Evolutionary conservation across 225 moss, liverwort and hornwort species (phyloP), one percentile per base, ranked within the genome.

Genomic region (Lunularia cruciata): DNA sequence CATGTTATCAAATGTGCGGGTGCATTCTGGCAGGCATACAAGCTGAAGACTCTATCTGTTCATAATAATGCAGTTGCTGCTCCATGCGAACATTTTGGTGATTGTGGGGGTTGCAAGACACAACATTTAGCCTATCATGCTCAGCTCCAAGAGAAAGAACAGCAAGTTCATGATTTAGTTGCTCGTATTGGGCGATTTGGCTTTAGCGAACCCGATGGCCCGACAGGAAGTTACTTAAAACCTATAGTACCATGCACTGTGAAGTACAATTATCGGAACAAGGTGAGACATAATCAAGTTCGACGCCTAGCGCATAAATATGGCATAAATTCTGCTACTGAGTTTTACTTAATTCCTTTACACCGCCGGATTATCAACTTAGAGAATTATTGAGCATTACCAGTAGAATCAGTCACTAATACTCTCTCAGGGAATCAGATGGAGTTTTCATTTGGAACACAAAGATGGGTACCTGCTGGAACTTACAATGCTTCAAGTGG

Each of bases 81-180:
- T 16, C 98, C 90, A 26, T 98, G 98, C 67, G 74, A 84, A 70
- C 87, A 98, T 70, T 98, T 98, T 73, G 91, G 90, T 20, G 90
- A 98, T 66, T 98, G 98, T 64, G 98, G 98, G 60, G 98, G 98
- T 52, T 98, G 98, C 51, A 93, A 88, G 67, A 93, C 98, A 47
- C 98, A 98, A 76, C 91, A 91, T 69, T 52, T 93, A 70, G 83
- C 86, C 6, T 98, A 98, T 47, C 85, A 85, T 72, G 93, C 98
- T 63, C 98, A 98, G 77, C 68, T 98, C 57, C 66, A 70, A 47
- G 85, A 84, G 47, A 98, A 98, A 70, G 85, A 91, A 27, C 89
- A 89, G 46, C 98, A 98, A 73, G 98, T 98, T 33, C 98, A 98
- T 78, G 91, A 93, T 45, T 67, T 98, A 61, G 81, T 98, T 68